These are phyloP conservation scores for Aspergillus diversus DNA, from an alignment of 495 filamentous ascomycete genomes.

Conservation along the genomic window DNA sequence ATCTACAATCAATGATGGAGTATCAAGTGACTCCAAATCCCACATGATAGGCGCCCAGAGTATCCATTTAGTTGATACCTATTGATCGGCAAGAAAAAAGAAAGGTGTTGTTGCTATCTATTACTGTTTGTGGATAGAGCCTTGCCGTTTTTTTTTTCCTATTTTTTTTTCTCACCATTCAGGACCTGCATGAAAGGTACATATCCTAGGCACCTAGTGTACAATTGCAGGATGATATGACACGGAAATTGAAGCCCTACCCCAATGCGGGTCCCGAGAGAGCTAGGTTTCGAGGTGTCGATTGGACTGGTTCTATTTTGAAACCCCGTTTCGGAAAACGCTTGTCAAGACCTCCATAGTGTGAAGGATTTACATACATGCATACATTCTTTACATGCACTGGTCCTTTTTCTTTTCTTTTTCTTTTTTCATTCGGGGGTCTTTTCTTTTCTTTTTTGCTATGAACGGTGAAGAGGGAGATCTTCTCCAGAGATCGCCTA, in stretches of 20 bases:
- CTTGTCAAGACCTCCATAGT: no score
- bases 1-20: background rate
- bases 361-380: no score
- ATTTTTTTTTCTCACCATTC: background rate
- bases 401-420: background rate
- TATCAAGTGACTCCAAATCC: background rate
- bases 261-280: background rate
- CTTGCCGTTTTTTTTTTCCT: background rate
- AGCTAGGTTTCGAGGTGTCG: background rate
- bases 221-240: background rate
- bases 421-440: background rate
- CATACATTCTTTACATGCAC: no score
- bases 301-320: background rate
- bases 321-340: background rate
- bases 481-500: background rate
- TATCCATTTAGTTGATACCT: background rate
- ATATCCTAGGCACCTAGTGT: no score
- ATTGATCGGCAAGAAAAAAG: background rate
- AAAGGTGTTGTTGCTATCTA: background rate
- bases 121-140: no score
- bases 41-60: background rate
- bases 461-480: background rate
- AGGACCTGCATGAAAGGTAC: background rate
- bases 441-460: background rate
- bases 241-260: background rate